phyloP scores from a whole-genome alignment of 345 rosid genomes.

The Bruguiera parviflora region DNA sequence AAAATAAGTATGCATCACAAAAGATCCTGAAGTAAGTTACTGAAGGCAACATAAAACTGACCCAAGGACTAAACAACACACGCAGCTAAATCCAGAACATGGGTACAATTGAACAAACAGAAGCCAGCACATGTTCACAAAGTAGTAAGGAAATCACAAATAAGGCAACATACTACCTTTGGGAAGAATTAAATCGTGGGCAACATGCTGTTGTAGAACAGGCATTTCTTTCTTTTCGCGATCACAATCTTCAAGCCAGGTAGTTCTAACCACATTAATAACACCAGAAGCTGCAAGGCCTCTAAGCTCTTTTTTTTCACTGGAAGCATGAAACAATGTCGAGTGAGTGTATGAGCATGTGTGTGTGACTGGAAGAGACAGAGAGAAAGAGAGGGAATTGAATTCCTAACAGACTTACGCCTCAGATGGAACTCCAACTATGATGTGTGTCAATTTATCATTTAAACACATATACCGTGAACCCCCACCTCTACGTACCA shows the following conservation, averaged over 20 bases:
- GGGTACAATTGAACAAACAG: slow-evolving; percentile 1
- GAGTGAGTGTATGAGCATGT: no score
- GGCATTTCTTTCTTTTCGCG: slow-evolving; percentile 70
- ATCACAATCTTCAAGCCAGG: slow-evolving; percentile 94
- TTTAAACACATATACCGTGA: slow-evolving; percentile 59
- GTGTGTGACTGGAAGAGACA: no score
- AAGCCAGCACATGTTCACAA: slow-evolving; percentile 3
- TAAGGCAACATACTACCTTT: slow-evolving; percentile 45
- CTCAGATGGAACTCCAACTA: slow-evolving; percentile 88
- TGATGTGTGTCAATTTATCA: slow-evolving; percentile 80
- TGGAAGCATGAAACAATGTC: slow-evolving; percentile 11
- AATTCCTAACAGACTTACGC: slow-evolving; percentile 45
- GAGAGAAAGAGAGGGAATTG: background rate
- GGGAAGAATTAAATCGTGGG: slow-evolving; percentile 67
- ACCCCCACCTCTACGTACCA: slow-evolving; percentile 81
- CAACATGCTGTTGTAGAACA: slow-evolving; percentile 57
- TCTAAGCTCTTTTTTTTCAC: slow-evolving; percentile 80
- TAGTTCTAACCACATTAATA: slow-evolving; percentile 65
- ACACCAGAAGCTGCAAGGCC: slow-evolving; percentile 81
- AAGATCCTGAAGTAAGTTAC: slow-evolving; percentile 2
- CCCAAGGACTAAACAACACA: slow-evolving; percentile 1
- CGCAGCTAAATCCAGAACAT: background rate
- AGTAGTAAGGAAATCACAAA: slow-evolving; percentile 11
- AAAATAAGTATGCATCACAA: slow-evolving; percentile 1
- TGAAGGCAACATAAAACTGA: slow-evolving; percentile 12